These are phyloP conservation scores for Phytopythium helicoides DNA, from an alignment of 352 stramenopile genomes.

Conservation along the genomic window DNA sequence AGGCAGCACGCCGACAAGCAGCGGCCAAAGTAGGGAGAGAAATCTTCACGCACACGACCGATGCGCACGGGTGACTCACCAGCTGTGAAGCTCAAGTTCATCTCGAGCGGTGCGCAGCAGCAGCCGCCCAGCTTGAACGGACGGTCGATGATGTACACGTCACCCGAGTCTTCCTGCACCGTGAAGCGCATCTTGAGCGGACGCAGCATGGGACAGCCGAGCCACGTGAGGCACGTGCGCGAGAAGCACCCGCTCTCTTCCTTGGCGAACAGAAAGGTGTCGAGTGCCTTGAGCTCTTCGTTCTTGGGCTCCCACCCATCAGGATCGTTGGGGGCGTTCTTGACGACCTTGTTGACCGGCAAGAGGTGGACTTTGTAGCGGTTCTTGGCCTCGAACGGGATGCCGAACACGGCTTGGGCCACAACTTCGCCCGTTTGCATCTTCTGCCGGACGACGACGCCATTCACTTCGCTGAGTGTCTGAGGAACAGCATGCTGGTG, in stretches of 20 bases:
- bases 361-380: constrained; percentile 53
- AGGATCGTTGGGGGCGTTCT: constrained; percentile 38
- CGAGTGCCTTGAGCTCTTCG: constrained; percentile 44
- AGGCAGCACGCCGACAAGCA: constrained; percentile 45
- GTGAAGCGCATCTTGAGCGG: constrained; percentile 47
- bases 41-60: constrained; percentile 51
- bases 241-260: constrained; percentile 37
- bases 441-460: constrained; percentile 54
- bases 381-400: constrained; percentile 60
- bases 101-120: constrained; percentile 42
- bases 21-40: constrained; percentile 43
- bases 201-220: constrained; percentile 37
- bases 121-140: constrained; percentile 31
- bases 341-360: constrained; percentile 45
- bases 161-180: constrained; percentile 28
- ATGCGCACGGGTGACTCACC: constrained; percentile 20
- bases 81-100: constrained; percentile 29
- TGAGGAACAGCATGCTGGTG: constrained; percentile 20
- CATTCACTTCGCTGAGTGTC: constrained; percentile 28
- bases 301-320: constrained; percentile 42
- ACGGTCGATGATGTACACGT: constrained; percentile 49
- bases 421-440: constrained; percentile 42
- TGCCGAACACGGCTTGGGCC: constrained; percentile 39
- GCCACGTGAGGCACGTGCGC: constrained; percentile 26
- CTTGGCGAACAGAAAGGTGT: constrained; percentile 43